Evolutionary conservation across 192 early-diverging fungal genomes (phyloP).

Genomic region (Spinellus fusiger): DNA sequence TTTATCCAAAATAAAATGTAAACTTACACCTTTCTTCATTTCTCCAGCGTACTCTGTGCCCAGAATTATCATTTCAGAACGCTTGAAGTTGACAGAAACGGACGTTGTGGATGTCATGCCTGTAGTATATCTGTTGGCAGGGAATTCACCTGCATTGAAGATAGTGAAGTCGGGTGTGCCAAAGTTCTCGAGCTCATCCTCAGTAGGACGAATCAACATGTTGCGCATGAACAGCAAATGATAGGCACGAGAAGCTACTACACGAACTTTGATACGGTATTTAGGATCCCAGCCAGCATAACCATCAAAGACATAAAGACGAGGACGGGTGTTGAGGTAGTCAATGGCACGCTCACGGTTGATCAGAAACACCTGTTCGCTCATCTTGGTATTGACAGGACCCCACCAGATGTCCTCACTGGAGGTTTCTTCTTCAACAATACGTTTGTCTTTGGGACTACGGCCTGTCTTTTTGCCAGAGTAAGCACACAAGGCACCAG

Average conservation of each 20-base stretch:
- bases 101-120: slow-evolving; percentile 95
- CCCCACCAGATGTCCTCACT: slow-evolving; percentile 96
- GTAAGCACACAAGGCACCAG: slow-evolving; percentile 86
- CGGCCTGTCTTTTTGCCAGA: slow-evolving; percentile 93
- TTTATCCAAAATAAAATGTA: not conserved
- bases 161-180: slow-evolving; percentile 98
- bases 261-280: slow-evolving; percentile 95
- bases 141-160: slow-evolving; percentile 93
- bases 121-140: slow-evolving; percentile 87
- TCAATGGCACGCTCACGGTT: slow-evolving; percentile 95
- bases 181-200: slow-evolving; percentile 83
- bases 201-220: slow-evolving; percentile 96
- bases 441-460: slow-evolving; percentile 94
- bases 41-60: slow-evolving; percentile 98
- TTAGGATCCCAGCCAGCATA: slow-evolving; percentile 98
- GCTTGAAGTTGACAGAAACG: slow-evolving; percentile 88
- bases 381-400: slow-evolving; percentile 92
- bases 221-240: slow-evolving; percentile 97
- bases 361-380: slow-evolving; percentile 73
- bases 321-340: slow-evolving; percentile 92
- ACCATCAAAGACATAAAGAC: slow-evolving; percentile 95
- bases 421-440: slow-evolving; percentile 88
- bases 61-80: slow-evolving; percentile 95
- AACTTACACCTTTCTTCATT: slow-evolving; percentile 96
- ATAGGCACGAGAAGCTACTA: slow-evolving; percentile 92